These are phyloP conservation scores for Pseudopyrenochaeta lycopersici DNA, from an alignment of 2,329 filamentous ascomycete genomes.

Conservation along the genomic window DNA sequence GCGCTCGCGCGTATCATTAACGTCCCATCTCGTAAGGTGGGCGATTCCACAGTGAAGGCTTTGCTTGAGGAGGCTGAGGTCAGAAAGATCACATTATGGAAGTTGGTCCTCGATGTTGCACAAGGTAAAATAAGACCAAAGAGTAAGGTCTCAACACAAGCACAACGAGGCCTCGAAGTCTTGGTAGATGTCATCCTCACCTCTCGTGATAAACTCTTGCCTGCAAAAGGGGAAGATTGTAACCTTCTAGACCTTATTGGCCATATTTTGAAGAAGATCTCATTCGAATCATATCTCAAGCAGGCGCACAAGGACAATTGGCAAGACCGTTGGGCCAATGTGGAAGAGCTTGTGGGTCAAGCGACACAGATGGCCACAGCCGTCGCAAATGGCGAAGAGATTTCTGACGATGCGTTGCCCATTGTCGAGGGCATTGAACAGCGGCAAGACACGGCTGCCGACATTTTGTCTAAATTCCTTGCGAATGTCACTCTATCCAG, in stretches of 20 bases:
- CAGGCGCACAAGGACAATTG: constrained; percentile 70
- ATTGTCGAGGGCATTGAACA: constrained; percentile 77
- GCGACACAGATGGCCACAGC: constrained; percentile 73
- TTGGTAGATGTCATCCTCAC: constrained; percentile 70
- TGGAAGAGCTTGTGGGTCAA: constrained; percentile 85
- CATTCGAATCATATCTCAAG: constrained; percentile 78
- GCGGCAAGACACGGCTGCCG: constrained; percentile 61
- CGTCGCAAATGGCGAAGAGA: constrained; percentile 50
- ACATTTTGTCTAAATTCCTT: constrained; percentile 80
- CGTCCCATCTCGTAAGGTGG: constrained; percentile 80
- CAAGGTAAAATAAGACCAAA: constrained; percentile 62
- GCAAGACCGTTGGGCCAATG: constrained; percentile 83
- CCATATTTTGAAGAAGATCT: constrained; percentile 69
- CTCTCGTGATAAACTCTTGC: constrained; percentile 63
- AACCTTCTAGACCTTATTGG: constrained; percentile 61
- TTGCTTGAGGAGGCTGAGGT: constrained; percentile 80
- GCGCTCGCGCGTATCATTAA: constrained; percentile 86
- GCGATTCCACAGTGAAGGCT: constrained; percentile 77
- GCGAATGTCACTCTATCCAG: constrained; percentile 82
- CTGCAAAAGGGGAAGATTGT: constrained; percentile 49
- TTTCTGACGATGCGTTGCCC: constrained; percentile 64
- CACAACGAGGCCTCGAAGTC: constrained; percentile 64
- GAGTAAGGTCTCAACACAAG: constrained; percentile 64
- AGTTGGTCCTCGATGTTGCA: constrained; percentile 68
- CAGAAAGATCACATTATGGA: constrained; percentile 76